phyloP scores from a whole-genome alignment of 2,329 filamentous ascomycete genomes.

The Apiospora sp. region DNA sequence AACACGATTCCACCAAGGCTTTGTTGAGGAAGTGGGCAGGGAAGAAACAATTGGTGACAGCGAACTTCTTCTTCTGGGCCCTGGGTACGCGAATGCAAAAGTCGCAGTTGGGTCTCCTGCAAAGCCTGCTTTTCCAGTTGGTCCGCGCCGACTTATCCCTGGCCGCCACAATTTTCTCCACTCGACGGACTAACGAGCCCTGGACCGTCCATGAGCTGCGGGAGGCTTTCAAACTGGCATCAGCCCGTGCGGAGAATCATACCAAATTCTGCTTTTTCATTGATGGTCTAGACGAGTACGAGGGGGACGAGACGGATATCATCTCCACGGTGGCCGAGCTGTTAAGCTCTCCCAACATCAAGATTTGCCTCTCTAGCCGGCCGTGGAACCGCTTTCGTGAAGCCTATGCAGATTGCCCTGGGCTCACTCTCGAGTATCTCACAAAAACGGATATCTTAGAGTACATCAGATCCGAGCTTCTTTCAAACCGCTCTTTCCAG shows the following conservation, averaged over 20 bases:
- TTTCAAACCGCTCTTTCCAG: background rate
- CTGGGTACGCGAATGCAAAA: background rate
- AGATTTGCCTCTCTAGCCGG: background rate
- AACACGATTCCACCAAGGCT: background rate
- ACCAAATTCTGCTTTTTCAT: conserved; percentile 5
- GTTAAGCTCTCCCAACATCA: background rate
- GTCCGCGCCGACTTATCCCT: background rate
- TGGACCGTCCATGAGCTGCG: background rate
- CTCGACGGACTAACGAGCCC: background rate
- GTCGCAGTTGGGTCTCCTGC: background rate
- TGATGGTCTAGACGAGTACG: background rate
- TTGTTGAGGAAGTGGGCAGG: background rate
- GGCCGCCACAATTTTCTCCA: background rate
- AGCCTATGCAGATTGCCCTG: background rate
- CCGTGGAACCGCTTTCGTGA: background rate
- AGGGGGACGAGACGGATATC: background rate
- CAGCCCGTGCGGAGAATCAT: background rate
- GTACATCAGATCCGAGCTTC: background rate
- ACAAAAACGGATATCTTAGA: background rate
- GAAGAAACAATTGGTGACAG: background rate
- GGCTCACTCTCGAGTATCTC: background rate
- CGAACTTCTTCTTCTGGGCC: background rate
- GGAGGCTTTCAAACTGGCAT: background rate
- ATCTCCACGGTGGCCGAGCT: background rate
- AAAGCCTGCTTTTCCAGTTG: conserved; percentile 1